Conservation (phyloP, 352 stramenopile species). For the Phytophthora meadii region DNA sequence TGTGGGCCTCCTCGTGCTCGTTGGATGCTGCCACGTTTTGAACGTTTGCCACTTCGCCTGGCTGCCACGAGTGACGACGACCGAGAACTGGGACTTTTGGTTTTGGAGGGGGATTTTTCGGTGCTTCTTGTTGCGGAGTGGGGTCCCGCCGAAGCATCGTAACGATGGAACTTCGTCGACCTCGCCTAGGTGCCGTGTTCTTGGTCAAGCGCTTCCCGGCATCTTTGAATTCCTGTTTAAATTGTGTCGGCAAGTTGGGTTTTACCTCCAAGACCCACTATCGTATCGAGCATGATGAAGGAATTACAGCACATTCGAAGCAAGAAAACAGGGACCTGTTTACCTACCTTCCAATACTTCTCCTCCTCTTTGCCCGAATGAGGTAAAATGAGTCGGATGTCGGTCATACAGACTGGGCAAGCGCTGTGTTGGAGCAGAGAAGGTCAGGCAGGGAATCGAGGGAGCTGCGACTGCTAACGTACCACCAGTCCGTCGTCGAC, state of each 20-base stretch:
- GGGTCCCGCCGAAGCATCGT: conserved; percentile 20
- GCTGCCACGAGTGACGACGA: conserved; percentile 33
- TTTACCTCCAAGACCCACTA: conserved; percentile 59
- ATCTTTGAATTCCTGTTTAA: conserved; percentile 47
- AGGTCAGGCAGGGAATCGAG: too few relatives aligned
- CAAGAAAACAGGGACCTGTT: background rate
- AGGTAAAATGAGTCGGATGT: conserved; percentile 70
- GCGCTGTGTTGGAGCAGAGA: conserved; percentile 29
- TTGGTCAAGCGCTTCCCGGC: conserved; percentile 20
- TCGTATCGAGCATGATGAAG: too few relatives aligned
- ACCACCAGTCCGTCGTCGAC: conserved; percentile 44
- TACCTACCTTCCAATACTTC: conserved; percentile 55
- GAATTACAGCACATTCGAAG: background rate
- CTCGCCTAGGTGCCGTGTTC: conserved; percentile 1
- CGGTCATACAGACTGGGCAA: conserved; percentile 68
- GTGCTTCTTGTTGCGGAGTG: background rate
- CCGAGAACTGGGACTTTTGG: conserved; percentile 9
- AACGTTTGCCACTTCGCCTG: conserved; percentile 22
- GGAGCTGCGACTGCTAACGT: background rate
- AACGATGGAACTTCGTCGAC: conserved; percentile 18
- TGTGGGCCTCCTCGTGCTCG: conserved; percentile 29
- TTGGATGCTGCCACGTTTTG: conserved; percentile 29
- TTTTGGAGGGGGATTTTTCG: conserved; percentile 10
- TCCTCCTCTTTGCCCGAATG: conserved; percentile 62
- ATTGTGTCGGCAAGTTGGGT: conserved; percentile 49